Conservation (phyloP, 2,329 filamentous ascomycete genomes). For the Clarireedia sp. region DNA sequence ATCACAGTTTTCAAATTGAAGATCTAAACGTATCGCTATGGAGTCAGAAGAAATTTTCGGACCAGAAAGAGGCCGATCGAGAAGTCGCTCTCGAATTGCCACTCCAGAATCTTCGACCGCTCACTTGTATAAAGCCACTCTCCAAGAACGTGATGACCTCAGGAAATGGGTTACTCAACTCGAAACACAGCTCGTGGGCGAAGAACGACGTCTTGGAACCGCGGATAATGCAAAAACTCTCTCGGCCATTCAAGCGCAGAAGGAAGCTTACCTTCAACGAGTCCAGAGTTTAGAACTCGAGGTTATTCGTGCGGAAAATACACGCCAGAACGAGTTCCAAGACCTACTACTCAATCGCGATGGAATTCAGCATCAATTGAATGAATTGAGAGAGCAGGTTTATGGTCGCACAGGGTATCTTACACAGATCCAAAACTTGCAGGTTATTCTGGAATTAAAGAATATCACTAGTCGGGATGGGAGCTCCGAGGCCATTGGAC, state of each 20-base stretch:
- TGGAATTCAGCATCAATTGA: not conserved
- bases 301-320: not conserved
- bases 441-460: conserved; percentile 2
- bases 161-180: not conserved
- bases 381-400: not conserved
- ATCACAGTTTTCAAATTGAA: no score
- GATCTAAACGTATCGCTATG: not conserved
- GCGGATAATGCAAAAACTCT: not conserved
- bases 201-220: not conserved
- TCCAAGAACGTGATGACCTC: conserved; percentile 1
- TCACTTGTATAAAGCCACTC: not conserved
- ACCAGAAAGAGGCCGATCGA: not conserved
- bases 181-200: not conserved
- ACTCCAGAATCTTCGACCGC: not conserved
- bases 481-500: not conserved
- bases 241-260: not conserved
- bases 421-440: not conserved
- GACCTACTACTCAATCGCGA: not conserved
- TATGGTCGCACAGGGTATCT: conserved; percentile 1
- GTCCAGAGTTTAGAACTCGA: not conserved
- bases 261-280: not conserved
- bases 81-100: not conserved
- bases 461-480: not conserved
- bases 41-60: not conserved
- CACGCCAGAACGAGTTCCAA: not conserved